Percentiles rank a stretch among this genome's conserved stretches.
phyloP scores from a whole-genome alignment of 805 yeast genomes.

The Sungouiella blattae region DNA sequence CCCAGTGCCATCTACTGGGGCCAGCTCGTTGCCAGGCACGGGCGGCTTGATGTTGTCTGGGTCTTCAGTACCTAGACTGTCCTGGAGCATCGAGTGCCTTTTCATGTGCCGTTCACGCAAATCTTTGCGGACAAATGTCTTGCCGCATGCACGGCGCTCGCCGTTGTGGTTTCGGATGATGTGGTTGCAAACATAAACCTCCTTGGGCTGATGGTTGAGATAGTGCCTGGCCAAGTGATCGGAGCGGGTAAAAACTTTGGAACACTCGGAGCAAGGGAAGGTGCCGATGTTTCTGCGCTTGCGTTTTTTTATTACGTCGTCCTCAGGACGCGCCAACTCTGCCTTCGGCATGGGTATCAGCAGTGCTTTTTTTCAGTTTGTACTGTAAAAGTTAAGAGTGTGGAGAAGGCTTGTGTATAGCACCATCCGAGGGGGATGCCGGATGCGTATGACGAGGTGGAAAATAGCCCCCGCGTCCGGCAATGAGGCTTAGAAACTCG shows the following conservation, averaged over 20 bases:
- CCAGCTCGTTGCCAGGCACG: no score
- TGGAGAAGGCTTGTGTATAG: neutral
- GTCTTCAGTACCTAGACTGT: neutral
- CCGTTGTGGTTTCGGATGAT: constrained; percentile 39
- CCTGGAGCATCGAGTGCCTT: constrained; percentile 22
- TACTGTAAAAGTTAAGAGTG: neutral
- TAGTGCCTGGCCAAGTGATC: constrained; percentile 66
- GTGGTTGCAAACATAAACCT: constrained; percentile 55
- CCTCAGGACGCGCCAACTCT: neutral
- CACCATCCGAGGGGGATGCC: no score
- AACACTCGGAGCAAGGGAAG: constrained; percentile 50
- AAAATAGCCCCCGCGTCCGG: no score
- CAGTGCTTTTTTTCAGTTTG: neutral
- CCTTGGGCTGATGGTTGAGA: constrained; percentile 53
- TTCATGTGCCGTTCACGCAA: constrained; percentile 40
- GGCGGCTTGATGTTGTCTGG: neutral
- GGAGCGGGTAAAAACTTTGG: constrained; percentile 54
- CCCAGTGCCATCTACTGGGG: no score
- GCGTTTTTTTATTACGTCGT: neutral
- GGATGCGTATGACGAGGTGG: no score
- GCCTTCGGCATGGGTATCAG: neutral
- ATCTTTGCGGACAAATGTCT: constrained; percentile 63
- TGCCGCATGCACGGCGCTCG: constrained; percentile 45
- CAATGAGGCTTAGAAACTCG: no score
- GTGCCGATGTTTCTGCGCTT: constrained; percentile 22